Base-by-base conservation (phyloP, 2,329 filamentous ascomycete species). In the Fusarium multiceps region DNA sequence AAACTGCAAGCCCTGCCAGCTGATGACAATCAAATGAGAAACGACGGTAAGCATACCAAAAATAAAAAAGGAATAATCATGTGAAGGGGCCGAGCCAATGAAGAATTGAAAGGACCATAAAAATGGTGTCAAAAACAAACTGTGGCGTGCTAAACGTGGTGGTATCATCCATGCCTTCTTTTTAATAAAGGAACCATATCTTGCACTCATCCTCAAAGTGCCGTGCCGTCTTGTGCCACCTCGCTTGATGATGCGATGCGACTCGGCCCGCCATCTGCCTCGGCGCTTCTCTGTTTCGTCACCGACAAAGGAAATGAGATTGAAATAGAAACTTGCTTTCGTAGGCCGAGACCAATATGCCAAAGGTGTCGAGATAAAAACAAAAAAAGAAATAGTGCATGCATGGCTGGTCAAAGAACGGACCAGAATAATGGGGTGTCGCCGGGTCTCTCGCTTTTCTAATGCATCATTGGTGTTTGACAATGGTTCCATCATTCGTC, bases 101-200 rank as follows among this genome's bases (percentile, higher is more conserved):
- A 50, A 67, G 49, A 72, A 69, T 60, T 47, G 64, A 69, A 66
- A 64, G 53, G 55, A 46, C 48, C 43, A 54, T 66, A 41, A 55
- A 62, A 50, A 58, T 63, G 37, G 68, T 40, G 55, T 46, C 68
- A 75, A 73, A 72, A 68, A 67, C 67, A 77, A 75, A 74, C 68
- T 66, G 67, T 68, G 76, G 74, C 77, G 76, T 78, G 78, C 76
- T 78, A 77, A 80, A 77, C 77, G 79, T 77, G 78, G 77, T 81
- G 80, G 80, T 81, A 81, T 81, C 80, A 80, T 81, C 79, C 79
- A 78, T 80, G 74, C 62, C 63, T 67, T 78, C 68, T 76, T 71
- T 70, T 68, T 60, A 73, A 68, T 64, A 73, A 77, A 76, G 74
- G 66, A 73, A 68, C 66, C 70, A 74, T 74, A 72, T 75, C 64